A percentile compares a stretch with the other conserved stretches of the same genome.
phyloP scores from a whole-genome alignment of 1,284 basidiomycete species.

The Ganoderma multipileum region DNA sequence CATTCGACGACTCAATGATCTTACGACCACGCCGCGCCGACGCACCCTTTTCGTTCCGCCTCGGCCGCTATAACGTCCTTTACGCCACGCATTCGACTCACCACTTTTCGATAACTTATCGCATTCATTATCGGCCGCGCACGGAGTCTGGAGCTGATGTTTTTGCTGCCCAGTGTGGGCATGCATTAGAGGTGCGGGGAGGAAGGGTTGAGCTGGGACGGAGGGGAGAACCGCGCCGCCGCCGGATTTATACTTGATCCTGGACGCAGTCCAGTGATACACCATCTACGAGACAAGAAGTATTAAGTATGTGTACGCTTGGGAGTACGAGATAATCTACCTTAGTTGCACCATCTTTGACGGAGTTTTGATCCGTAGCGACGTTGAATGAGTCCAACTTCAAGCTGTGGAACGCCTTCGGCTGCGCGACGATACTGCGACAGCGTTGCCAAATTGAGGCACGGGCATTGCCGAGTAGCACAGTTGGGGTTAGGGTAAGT shows the following conservation, averaged over 20 bases:
- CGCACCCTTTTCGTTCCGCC: constrained; percentile 8
- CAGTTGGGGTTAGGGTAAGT: neutral
- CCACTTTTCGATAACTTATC: constrained; percentile 11
- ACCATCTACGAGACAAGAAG: neutral
- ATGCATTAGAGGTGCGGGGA: constrained; percentile 4
- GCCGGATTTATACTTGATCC: constrained; percentile 5
- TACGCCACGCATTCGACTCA: neutral
- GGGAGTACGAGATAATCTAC: neutral
- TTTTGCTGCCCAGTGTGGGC: neutral
- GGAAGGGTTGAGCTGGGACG: neutral
- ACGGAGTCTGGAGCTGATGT: neutral
- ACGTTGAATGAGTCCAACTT: neutral
- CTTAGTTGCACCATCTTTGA: neutral
- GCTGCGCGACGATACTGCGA: too few species aligned
- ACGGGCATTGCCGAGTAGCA: neutral
- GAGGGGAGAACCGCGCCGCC: neutral
- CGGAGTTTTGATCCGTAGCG: too few species aligned
- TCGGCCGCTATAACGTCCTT: neutral
- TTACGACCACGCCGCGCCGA: constrained; percentile 1
- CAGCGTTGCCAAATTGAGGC: neutral
- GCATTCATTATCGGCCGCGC: constrained; percentile 6
- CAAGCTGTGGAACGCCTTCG: neutral
- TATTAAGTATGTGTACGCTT: neutral
- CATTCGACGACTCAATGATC: neutral
- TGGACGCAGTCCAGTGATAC: constrained; percentile 10